Percentiles rank a stretch among this genome's conserved stretches.
phyloP scores from a whole-genome alignment of 352 stramenopile species.

The Globisporangium lucens region DNA sequence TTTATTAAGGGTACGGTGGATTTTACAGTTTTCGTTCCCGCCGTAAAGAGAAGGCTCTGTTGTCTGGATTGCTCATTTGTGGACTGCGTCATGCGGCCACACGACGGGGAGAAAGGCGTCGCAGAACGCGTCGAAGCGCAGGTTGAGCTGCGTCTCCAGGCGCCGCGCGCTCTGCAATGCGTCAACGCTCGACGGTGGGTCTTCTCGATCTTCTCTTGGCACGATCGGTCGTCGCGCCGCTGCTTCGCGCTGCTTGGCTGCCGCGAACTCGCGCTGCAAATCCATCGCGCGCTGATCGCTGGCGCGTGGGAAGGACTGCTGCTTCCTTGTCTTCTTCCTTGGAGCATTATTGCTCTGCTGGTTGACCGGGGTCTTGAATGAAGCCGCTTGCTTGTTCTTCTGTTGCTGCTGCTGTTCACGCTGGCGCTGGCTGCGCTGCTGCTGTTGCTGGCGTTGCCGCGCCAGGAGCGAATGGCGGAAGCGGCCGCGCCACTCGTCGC shows the following conservation, averaged over 20 bases:
- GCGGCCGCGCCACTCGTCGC: conserved; percentile 63
- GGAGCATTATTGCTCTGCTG: neutral
- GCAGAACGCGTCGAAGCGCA: conserved; percentile 65
- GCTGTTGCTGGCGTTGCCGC: conserved; percentile 19
- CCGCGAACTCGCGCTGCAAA: conserved; percentile 37
- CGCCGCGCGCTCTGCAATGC: conserved; percentile 12
- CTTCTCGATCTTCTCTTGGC: neutral
- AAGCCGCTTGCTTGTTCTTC: neutral
- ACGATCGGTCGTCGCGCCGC: conserved; percentile 29
- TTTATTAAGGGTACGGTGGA: neutral
- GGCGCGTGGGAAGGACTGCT: neutral
- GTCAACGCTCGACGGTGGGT: neutral
- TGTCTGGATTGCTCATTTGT: conserved; percentile 3
- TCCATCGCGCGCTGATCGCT: conserved; percentile 27
- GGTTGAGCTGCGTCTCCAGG: conserved; percentile 53
- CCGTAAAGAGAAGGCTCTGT: conserved; percentile 2
- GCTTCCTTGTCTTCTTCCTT: neutral
- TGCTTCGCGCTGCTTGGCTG: conserved; percentile 34
- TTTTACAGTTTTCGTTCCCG: neutral
- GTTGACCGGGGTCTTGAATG: neutral
- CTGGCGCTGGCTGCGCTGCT: conserved; percentile 11
- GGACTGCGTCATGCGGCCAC: conserved; percentile 37
- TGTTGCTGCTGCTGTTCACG: neutral
- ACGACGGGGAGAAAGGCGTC: conserved; percentile 51
- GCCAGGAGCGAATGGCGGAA: conserved; percentile 25